Percentiles rank a stretch among this genome's conserved stretches.
phyloP scores from a whole-genome alignment of 2,329 filamentous ascomycete species.

The Monosporascus ibericus region DNA sequence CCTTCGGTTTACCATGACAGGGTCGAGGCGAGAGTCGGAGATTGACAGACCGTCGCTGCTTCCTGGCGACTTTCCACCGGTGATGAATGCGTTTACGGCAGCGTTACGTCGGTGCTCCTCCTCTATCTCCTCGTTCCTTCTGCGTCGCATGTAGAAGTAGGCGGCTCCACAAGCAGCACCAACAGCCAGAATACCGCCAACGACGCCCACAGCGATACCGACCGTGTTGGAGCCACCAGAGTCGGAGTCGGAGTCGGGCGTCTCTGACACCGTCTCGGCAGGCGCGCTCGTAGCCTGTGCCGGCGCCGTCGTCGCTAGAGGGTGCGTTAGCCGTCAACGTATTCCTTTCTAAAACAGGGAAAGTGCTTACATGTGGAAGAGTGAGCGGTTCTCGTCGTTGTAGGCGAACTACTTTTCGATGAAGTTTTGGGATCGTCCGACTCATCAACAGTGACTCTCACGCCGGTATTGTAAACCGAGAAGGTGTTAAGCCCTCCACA shows the following conservation, averaged over 20 bases:
- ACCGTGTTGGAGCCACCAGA: constrained; percentile 58
- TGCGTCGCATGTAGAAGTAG: constrained; percentile 70
- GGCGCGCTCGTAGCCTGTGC: background rate
- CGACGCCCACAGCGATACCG: constrained; percentile 80
- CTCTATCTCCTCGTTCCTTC: constrained; percentile 70
- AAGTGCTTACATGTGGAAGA: constrained; percentile 6
- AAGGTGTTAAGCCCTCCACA: constrained; percentile 50
- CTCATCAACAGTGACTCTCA: constrained; percentile 33
- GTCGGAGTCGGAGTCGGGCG: background rate
- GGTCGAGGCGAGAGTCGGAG: constrained; percentile 80
- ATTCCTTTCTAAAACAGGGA: constrained; percentile 3
- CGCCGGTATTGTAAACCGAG: constrained; percentile 46
- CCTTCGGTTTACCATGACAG: constrained; percentile 74
- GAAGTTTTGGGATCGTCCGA: constrained; percentile 20
- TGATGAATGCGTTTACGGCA: constrained; percentile 71
- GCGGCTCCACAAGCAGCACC: constrained; percentile 59
- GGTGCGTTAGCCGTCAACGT: background rate
- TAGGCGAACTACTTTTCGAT: constrained; percentile 17
- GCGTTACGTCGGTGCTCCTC: constrained; percentile 79
- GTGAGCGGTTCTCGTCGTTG: constrained; percentile 14
- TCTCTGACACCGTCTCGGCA: background rate
- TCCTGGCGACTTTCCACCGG: constrained; percentile 54
- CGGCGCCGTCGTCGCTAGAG: background rate
- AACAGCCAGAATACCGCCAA: constrained; percentile 72
- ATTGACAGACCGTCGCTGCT: constrained; percentile 63